Conservation (phyloP, 2,329 filamentous ascomycete species). For the Colletotrichum filicis region DNA sequence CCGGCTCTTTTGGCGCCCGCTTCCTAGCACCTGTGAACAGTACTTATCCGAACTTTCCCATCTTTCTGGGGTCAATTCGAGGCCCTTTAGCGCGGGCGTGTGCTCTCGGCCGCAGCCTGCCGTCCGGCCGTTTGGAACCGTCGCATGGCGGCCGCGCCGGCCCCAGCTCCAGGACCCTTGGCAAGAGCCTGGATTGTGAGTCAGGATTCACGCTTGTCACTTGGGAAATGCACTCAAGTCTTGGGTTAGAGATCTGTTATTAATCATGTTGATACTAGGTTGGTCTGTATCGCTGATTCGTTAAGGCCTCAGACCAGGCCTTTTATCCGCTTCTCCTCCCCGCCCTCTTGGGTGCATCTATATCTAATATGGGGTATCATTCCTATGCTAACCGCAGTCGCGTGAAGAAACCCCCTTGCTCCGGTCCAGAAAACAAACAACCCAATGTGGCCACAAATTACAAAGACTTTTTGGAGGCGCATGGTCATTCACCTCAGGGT, state of each 20-base stretch:
- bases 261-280: not conserved
- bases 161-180: not conserved
- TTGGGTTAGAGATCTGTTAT: not conserved
- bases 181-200: constrained; percentile 19
- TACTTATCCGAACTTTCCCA: not conserved
- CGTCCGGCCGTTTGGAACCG: constrained; percentile 21
- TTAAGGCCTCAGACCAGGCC: not conserved
- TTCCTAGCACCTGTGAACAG: not conserved
- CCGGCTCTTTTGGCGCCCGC: not conserved
- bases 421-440: not conserved
- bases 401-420: not conserved
- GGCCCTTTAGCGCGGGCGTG: not conserved
- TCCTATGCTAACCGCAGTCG: not conserved
- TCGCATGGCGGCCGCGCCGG: constrained; percentile 15
- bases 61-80: not conserved
- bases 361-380: not conserved
- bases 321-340: not conserved
- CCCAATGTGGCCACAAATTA: not conserved
- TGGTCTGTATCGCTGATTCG: not conserved
- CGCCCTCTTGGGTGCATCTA: not conserved
- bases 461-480: not conserved
- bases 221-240: not conserved
- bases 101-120: not conserved
- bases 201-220: not conserved
- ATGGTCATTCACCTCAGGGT: not conserved